Evolutionary conservation across 208 protist species (phyloP).

Genomic region (Trypanosoma melophagium): DNA sequence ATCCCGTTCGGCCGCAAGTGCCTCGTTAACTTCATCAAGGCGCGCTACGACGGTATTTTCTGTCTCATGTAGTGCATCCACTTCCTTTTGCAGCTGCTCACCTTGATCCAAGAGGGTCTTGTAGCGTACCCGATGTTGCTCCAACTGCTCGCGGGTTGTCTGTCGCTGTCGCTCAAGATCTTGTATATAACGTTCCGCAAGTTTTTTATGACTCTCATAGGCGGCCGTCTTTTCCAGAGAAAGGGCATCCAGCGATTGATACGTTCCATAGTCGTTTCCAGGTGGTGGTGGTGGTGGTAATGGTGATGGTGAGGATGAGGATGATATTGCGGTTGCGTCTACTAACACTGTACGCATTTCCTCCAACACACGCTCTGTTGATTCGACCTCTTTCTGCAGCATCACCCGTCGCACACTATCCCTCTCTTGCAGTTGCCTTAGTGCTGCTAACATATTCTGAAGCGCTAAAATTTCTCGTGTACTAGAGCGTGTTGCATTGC

Average conservation of each 20-base stretch:
- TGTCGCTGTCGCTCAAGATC: constrained; percentile 28
- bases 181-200: constrained; percentile 34
- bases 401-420: background rate
- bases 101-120: constrained; percentile 26
- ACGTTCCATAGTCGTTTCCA: background rate
- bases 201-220: constrained; percentile 33
- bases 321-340: constrained; percentile 22
- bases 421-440: constrained; percentile 23
- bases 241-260: background rate
- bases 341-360: constrained; percentile 29
- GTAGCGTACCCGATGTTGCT: constrained; percentile 25
- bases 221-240: constrained; percentile 8
- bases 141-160: constrained; percentile 14
- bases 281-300: background rate
- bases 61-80: constrained; percentile 37
- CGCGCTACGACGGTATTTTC: constrained; percentile 40
- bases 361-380: constrained; percentile 34
- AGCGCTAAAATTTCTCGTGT: constrained; percentile 54
- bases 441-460: constrained; percentile 40
- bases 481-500: constrained; percentile 48
- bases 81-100: constrained; percentile 39
- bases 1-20: constrained; percentile 21
- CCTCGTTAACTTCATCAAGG: constrained; percentile 26
- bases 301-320: background rate
- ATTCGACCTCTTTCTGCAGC: constrained; percentile 24